A percentile compares a stretch with the other conserved stretches of the same genome.
Conservation (phyloP, 768 basidiomycete species). For the Leucocoprinus birnbaumii region DNA sequence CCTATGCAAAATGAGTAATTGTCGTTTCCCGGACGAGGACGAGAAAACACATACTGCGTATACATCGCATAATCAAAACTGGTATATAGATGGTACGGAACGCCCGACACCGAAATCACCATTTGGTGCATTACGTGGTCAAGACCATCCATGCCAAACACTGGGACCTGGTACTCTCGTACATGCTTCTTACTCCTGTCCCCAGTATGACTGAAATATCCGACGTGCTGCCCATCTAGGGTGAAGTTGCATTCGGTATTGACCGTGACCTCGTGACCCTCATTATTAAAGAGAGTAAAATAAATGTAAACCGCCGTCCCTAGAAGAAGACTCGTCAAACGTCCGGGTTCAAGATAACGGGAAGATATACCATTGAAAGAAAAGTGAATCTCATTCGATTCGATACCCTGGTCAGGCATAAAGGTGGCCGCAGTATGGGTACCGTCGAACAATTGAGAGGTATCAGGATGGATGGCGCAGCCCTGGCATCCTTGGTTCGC, state of each 20-base stretch:
- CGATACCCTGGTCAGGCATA: conserved; percentile 19
- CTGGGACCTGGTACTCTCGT: conserved; percentile 16
- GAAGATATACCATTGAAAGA: conserved; percentile 21
- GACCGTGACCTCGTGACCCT: conserved; percentile 17
- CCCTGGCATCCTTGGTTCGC: conserved; percentile 19
- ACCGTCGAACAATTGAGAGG: conserved; percentile 17
- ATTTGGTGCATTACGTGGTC: conserved; percentile 7
- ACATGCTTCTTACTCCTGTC: conserved; percentile 9
- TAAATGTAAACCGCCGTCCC: conserved; percentile 37
- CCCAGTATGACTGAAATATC: conserved; percentile 17
- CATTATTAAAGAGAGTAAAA: conserved; percentile 34
- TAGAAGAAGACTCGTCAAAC: no score
- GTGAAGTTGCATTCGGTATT: conserved; percentile 23
- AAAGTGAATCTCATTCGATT: conserved; percentile 23
- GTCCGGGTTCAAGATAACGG: no score
- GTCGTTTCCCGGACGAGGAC: background rate
- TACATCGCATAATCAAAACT: conserved; percentile 17
- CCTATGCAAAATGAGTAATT: no score
- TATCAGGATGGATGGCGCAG: conserved; percentile 23
- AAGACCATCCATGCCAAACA: conserved; percentile 17
- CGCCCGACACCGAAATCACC: conserved; percentile 9
- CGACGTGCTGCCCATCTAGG: conserved; percentile 15
- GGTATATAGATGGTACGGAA: conserved; percentile 11
- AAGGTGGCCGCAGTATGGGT: conserved; percentile 33
- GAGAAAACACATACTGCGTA: background rate